Evolutionary conservation across 306 rosid species (phyloP), one percentile per base, ranked within the genome.

Genomic region (Neltuma alba): DNA sequence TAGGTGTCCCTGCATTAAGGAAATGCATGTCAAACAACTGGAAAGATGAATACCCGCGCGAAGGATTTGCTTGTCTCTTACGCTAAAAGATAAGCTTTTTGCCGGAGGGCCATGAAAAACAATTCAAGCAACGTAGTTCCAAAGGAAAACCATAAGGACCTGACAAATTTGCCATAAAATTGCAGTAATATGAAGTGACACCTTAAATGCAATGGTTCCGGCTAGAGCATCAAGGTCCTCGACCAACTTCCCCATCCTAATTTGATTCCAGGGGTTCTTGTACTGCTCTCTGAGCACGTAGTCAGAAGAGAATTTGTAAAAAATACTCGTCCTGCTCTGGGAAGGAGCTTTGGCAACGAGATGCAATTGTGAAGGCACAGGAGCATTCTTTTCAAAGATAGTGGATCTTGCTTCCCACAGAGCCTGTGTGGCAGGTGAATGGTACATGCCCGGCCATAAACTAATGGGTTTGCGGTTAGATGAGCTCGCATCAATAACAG

Each of bases 191-290:
- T 27, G 7, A 2, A 27, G 41, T 20, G 13, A 5, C 48, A 90
- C 97, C 96, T 93, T 93, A 78, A 83, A 85, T 4, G 97, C 92
- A 72, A 93, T 85, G 81, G 98, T 93, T 28, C 98, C 98, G 37
- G 97, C 94, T 9, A 93, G 92, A 77, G 98, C 98, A 63, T 93
- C 98, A 47, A 93, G 93, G 75, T 93, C 98, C 85, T 93, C 98
- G 1, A 93, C 82, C 78, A 89, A 78, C 80, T 91, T 93, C n/a
- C 98, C 97, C 75, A 88, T 91, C 76, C 98, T 63, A 5, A 91
- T 85, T 61, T 74, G 89, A 82, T 87, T 87, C 98, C 98, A 91
- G 2, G 97, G 98, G 65, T 93, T 93, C 73, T 94, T 80, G 66
- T 93, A 93, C 73, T 93, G 97, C 80, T 93, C 97, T 58, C 93